phyloP scores from a whole-genome alignment of 441 rosid genomes.

The Erodium texanum region DNA sequence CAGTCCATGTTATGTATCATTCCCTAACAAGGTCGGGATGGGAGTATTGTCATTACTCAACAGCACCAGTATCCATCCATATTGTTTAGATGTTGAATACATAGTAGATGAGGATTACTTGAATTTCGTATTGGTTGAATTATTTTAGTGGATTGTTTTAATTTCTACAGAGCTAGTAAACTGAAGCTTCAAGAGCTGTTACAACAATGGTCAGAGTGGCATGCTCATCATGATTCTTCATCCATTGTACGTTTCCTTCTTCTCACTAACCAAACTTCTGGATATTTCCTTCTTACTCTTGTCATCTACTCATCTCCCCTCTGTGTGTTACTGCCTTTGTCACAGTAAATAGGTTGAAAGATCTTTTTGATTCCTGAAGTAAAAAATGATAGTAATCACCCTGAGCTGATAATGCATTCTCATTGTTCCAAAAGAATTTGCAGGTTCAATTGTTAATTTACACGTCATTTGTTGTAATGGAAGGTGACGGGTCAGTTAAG shows the following conservation, averaged over 20 bases:
- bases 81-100: neutral
- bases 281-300: neutral
- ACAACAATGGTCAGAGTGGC: slow-evolving; percentile 95
- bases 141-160: slow-evolving; percentile 11
- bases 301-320: neutral
- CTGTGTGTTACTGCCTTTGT: neutral
- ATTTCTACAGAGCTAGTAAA: slow-evolving; percentile 62
- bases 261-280: neutral
- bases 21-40: slow-evolving; percentile 68
- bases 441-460: neutral
- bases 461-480: neutral
- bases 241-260: slow-evolving; percentile 29
- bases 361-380: neutral
- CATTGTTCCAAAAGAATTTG: neutral
- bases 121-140: slow-evolving; percentile 13
- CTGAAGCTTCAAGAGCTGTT: slow-evolving; percentile 68
- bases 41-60: slow-evolving; percentile 14
- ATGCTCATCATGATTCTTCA: slow-evolving; percentile 44
- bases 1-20: slow-evolving; percentile 58
- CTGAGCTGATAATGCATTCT: neutral
- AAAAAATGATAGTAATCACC: neutral
- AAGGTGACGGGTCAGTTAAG: neutral
- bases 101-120: slow-evolving; percentile 6
- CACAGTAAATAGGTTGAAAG: neutral
- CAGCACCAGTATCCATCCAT: neutral